A percentile compares a stretch with the other conserved stretches of the same genome.
Evolutionary conservation across 2,329 filamentous ascomycete species (phyloP).

Genomic region (Stagonosporopsis rhizophila): DNA sequence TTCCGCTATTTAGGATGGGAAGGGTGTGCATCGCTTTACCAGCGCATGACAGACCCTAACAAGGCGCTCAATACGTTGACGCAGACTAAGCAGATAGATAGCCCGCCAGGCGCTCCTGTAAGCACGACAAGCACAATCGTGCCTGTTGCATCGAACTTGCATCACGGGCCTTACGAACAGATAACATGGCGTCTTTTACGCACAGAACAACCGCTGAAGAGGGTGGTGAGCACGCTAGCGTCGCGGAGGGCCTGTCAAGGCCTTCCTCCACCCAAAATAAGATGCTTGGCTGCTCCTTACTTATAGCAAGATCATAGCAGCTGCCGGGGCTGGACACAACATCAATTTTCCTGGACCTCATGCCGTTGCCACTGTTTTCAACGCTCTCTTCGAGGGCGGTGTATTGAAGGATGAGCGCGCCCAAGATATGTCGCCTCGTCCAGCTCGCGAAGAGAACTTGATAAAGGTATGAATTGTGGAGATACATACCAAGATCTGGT

Average conservation of each 20-base stretch:
- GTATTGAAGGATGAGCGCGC: neutral
- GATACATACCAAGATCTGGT: neutral
- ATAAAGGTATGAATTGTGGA: neutral
- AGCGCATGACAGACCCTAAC: neutral
- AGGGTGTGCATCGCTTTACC: neutral
- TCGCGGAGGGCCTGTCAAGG: neutral
- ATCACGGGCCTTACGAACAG: neutral
- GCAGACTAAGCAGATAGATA: neutral
- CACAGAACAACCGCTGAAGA: neutral
- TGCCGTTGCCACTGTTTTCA: neutral
- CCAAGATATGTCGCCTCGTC: neutral
- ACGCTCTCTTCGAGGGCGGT: neutral
- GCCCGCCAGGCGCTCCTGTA: neutral
- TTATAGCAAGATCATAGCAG: slow-evolving; percentile 17
- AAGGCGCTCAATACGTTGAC: neutral
- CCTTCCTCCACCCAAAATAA: slow-evolving; percentile 18
- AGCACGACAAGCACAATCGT: neutral
- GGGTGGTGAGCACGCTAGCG: neutral
- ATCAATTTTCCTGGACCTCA: neutral
- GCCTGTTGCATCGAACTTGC: neutral
- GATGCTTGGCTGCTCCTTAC: slow-evolving; percentile 24
- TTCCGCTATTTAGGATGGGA: neutral
- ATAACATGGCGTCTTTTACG: neutral
- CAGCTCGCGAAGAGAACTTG: neutral
- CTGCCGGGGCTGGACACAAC: slow-evolving; percentile 6